Conservation (phyloP, 2,329 filamentous ascomycete species). For the Grosmannia clavigera region DNA sequence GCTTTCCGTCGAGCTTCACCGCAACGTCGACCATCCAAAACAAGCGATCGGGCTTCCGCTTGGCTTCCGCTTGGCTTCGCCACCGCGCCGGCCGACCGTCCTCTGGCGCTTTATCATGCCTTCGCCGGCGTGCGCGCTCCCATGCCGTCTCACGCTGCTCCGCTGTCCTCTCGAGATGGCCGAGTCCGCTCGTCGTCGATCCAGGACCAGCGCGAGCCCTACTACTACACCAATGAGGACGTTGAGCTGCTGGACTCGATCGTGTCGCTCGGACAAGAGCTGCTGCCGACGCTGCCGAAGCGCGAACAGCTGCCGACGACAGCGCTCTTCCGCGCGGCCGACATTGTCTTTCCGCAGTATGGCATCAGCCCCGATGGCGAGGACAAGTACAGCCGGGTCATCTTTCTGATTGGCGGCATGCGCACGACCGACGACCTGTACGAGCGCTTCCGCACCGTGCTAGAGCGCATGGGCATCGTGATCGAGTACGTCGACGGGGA, state of each 20-base stretch:
- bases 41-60: neutral
- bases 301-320: conserved; percentile 57
- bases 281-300: conserved; percentile 43
- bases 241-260: conserved; percentile 69
- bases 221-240: conserved; percentile 55
- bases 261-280: conserved; percentile 56
- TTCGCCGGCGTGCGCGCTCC: conserved; percentile 20
- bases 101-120: conserved; percentile 20
- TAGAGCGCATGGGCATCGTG: conserved; percentile 58
- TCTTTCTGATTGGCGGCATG: conserved; percentile 66
- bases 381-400: conserved; percentile 61
- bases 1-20: no score
- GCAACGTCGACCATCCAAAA: neutral
- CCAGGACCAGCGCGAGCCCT: conserved; percentile 20
- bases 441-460: conserved; percentile 57
- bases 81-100: neutral
- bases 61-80: neutral
- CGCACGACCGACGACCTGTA: conserved; percentile 42
- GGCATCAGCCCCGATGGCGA: conserved; percentile 60
- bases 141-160: conserved; percentile 23
- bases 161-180: conserved; percentile 24
- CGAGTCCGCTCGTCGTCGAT: conserved; percentile 17
- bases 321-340: conserved; percentile 72
- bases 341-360: conserved; percentile 58
- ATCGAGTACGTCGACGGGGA: conserved; percentile 43